Base-by-base conservation (phyloP, 805 yeast species). In the Cyberlindnera sargentensis region DNA sequence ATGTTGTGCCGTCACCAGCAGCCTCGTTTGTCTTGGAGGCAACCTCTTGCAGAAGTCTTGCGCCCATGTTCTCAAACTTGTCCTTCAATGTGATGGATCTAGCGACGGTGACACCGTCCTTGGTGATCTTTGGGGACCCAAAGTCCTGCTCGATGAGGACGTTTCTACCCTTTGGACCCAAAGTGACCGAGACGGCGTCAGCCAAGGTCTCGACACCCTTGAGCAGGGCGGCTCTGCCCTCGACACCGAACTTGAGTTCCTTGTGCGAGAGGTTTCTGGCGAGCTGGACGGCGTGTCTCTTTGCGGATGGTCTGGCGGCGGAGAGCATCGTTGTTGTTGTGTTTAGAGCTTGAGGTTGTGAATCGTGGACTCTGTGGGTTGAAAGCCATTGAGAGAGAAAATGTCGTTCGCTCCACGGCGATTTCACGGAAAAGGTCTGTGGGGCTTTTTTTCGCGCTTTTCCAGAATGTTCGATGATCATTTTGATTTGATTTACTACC, bases 51-150 rank as follows among this genome's bases (percentile, higher is more conserved):
- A 91, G 72, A 55, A 91, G 76, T 71, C 84, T 87, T 50, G 98
- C 98, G 51, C 99, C 99, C 76, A 91, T 75, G 73, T 93, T 93
- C 75, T 91, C 98, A 61, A 91, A 93, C 70, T 86, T 88, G 74
- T 93, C 95, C 67, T 88, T 73, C 58, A 91, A 73, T 40, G 80
- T 78, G 62, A 91, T 82, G 46, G 95, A 80, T 63, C 77, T 80
- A 53, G 99, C 99, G 50, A 91, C 98, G 37, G 99, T 91, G 45
- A 91, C 98, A 81, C 99, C 99, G 67, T 91, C 99, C 74, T 91
- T 91, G 71, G 99, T 91, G 76, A 91, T 93, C 76, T 93, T 91
- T 61, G 99, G 99, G 39, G 95, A 79, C 50, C 98, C 98, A 52
- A 86, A 93, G 50, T 88, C 85, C 72, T 91, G 99, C 72, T 91